Evolutionary conservation across 148 eudicot genomes (phyloP).

Genomic region (Drosera capensis): DNA sequence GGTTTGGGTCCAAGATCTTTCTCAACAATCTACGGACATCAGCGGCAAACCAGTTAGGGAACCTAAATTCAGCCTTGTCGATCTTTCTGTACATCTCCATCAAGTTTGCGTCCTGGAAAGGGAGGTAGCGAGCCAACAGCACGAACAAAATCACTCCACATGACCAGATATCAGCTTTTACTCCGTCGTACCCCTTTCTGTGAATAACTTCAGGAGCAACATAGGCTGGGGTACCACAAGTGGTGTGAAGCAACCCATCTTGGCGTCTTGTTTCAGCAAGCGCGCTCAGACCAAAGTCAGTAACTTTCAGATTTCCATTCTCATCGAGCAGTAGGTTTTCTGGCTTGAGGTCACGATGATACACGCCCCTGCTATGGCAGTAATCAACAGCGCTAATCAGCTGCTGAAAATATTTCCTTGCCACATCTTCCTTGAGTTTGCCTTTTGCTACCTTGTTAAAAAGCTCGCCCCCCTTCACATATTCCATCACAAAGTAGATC

Average conservation of each 20-base stretch:
- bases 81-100: no score
- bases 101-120: slow-evolving; percentile 35
- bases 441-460: no score
- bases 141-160: slow-evolving; percentile 38
- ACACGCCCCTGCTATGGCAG: slow-evolving; percentile 40
- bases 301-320: slow-evolving; percentile 23
- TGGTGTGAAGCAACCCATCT: no score
- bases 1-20: slow-evolving; percentile 36
- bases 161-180: slow-evolving; percentile 40
- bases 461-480: no score
- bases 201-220: no score
- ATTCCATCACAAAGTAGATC: slow-evolving; percentile 33
- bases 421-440: no score
- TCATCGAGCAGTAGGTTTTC: slow-evolving; percentile 33
- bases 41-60: slow-evolving; percentile 23
- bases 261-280: slow-evolving; percentile 24
- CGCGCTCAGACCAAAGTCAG: slow-evolving; percentile 38
- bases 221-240: no score
- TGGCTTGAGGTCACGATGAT: no score
- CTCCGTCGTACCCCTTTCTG: slow-evolving; percentile 38
- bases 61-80: slow-evolving; percentile 31
- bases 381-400: slow-evolving; percentile 37
- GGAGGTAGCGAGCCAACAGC: slow-evolving; percentile 30
- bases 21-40: slow-evolving; percentile 21
- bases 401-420: slow-evolving; percentile 39